A percentile compares a stretch with the other conserved stretches of the same genome.
Conservation (phyloP, 768 basidiomycete genomes). For the Paxillus ammoniavirescens region DNA sequence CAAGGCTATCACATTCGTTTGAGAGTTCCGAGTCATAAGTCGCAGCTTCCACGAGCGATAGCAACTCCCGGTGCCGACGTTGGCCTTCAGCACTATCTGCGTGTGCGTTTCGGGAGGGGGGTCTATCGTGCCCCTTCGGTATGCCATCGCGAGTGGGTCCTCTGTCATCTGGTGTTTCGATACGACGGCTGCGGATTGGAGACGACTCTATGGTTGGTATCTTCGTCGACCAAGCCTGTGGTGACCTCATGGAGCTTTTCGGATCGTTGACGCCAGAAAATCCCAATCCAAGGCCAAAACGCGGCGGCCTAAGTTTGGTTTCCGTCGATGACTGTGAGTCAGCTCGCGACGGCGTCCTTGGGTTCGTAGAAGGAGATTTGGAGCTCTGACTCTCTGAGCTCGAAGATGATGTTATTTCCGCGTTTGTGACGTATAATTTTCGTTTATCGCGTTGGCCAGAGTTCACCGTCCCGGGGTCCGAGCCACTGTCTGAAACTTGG, state of each 20-base stretch:
- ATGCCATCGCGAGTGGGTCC: conserved; percentile 6
- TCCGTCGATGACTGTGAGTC: conserved; percentile 23
- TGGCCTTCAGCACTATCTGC: conserved; percentile 9
- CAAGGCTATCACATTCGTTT: not conserved
- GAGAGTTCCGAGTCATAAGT: not conserved
- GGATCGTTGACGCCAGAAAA: conserved; percentile 13
- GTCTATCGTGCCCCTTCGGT: conserved; percentile 13
- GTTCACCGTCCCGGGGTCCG: conserved; percentile 35
- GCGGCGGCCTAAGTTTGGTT: conserved; percentile 21
- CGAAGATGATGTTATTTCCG: conserved; percentile 40
- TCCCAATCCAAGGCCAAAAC: conserved; percentile 31
- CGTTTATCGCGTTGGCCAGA: conserved; percentile 27
- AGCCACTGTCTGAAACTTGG: conserved; percentile 7
- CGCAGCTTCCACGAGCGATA: conserved; percentile 5
- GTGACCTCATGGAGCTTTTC: conserved; percentile 8
- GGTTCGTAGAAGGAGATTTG: conserved; percentile 12
- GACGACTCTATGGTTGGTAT: not conserved
- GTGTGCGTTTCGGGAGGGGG: conserved; percentile 2
- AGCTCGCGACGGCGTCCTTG: conserved; percentile 13
- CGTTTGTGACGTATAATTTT: conserved; percentile 45
- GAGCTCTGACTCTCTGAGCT: conserved; percentile 39
- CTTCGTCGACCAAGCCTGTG: conserved; percentile 13
- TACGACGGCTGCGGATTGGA: not conserved
- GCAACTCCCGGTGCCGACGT: conserved; percentile 20
- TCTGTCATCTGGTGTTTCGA: conserved; percentile 9